A percentile compares a stretch with the other conserved stretches of the same genome.
These are phyloP conservation scores for Blastocrithidia nonstop DNA, from an alignment of 208 protist genomes.

Conservation along the genomic window DNA sequence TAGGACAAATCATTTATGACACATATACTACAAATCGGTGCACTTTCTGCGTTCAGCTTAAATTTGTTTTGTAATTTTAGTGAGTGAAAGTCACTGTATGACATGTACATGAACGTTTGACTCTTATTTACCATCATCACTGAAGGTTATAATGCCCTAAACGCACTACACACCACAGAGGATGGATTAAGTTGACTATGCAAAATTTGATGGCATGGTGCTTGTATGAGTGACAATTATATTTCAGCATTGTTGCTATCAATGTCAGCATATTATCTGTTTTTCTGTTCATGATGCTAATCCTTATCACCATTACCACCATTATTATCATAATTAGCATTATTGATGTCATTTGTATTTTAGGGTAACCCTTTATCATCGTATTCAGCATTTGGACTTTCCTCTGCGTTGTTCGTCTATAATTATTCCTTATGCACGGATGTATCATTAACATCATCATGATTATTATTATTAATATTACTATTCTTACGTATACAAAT, in stretches of 20 bases:
- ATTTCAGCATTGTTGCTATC: too few species aligned
- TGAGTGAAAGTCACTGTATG: conserved; percentile 60
- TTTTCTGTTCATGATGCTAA: too few species aligned
- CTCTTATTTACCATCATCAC: conserved; percentile 59
- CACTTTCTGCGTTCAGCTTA: conserved; percentile 25
- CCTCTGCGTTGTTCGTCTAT: too few species aligned
- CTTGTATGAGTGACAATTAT: conserved; percentile 1
- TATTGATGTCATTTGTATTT: conserved; percentile 1
- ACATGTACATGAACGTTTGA: conserved; percentile 47
- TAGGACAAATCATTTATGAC: conserved; percentile 80
- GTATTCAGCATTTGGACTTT: too few species aligned
- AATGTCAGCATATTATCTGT: too few species aligned
- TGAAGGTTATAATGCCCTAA: conserved; percentile 55
- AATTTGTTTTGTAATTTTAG: conserved; percentile 51
- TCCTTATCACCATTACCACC: neutral
- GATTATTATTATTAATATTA: neutral
- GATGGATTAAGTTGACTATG: conserved; percentile 29
- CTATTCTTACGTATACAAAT: neutral
- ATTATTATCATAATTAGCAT: neutral
- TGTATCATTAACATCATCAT: neutral
- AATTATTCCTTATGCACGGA: too few species aligned
- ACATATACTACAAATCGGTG: conserved; percentile 49
- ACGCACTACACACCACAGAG: conserved; percentile 43
- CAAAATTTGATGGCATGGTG: conserved; percentile 38
- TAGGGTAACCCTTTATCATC: too few species aligned